Conservation (phyloP, 2,329 filamentous ascomycete species). For the Colletotrichum gloeosporioides region DNA sequence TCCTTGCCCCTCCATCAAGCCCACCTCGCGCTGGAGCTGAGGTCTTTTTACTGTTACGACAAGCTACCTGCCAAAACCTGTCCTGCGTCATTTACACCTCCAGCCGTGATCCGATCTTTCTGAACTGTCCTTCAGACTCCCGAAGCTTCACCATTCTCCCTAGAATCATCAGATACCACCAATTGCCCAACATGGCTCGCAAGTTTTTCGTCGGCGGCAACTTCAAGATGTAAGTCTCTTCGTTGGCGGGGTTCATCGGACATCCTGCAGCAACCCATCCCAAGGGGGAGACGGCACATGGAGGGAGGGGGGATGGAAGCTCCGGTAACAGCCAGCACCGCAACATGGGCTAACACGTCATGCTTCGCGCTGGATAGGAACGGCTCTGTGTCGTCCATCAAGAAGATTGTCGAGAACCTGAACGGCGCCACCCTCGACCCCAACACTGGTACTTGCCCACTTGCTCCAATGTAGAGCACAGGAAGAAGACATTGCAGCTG, state of each 20-base stretch:
- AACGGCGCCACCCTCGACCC: slow-evolving; percentile 84
- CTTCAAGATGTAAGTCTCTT: slow-evolving; percentile 89
- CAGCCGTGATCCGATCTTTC: not conserved
- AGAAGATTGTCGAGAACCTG: slow-evolving; percentile 86
- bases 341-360: slow-evolving; percentile 19
- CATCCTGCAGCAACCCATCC: not conserved
- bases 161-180: slow-evolving; percentile 23
- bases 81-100: slow-evolving; percentile 23
- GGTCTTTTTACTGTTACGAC: slow-evolving; percentile 13
- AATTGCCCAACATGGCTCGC: slow-evolving; percentile 78
- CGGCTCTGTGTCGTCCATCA: slow-evolving; percentile 88
- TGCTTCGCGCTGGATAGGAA: slow-evolving; percentile 68
- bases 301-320: not conserved
- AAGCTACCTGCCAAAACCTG: not conserved
- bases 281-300: not conserved
- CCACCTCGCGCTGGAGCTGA: slow-evolving; percentile 22
- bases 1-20: slow-evolving; percentile 21
- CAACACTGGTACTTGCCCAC: slow-evolving; percentile 66
- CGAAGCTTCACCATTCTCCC: not conserved
- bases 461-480: not conserved
- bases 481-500: not conserved
- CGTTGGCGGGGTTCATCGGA: slow-evolving; percentile 3
- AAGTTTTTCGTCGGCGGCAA: slow-evolving; percentile 98
- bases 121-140: not conserved
- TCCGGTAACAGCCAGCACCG: not conserved